These are phyloP conservation scores for Xylaria intraflava DNA, from an alignment of 495 filamentous ascomycete species.

Conservation along the genomic window DNA sequence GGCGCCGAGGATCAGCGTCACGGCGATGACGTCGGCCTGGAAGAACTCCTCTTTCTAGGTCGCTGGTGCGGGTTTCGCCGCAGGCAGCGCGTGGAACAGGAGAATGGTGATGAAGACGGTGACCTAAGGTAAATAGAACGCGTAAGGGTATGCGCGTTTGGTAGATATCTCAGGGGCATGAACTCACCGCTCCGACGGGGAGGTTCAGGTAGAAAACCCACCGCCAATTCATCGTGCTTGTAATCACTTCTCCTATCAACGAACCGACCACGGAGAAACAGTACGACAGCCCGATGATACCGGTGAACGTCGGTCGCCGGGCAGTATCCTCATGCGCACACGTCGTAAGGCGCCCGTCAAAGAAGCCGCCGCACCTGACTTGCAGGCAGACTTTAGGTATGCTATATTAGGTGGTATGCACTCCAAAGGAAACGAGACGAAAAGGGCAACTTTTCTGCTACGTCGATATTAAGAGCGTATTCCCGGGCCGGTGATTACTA, in stretches of 20 bases:
- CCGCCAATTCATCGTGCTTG: slow-evolving; percentile 53
- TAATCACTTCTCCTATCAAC: slow-evolving; percentile 54
- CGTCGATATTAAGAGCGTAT: too few species aligned
- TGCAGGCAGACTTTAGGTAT: too few species aligned
- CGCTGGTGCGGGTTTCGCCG: slow-evolving; percentile 23
- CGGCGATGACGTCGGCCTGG: slow-evolving; percentile 26
- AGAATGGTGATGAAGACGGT: slow-evolving; percentile 44
- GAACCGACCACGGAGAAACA: slow-evolving; percentile 39
- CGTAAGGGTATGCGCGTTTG: too few species aligned
- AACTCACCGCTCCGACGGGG: slow-evolving; percentile 43
- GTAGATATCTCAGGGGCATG: too few species aligned
- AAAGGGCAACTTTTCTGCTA: too few species aligned
- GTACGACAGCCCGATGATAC: slow-evolving; percentile 34
- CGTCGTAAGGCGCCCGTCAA: too few species aligned
- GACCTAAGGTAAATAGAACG: slow-evolving; percentile 15
- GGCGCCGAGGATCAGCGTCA: slow-evolving; percentile 37
- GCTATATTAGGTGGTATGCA: too few species aligned
- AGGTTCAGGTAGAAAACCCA: slow-evolving; percentile 61
- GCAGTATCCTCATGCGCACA: too few species aligned
- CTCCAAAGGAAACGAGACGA: too few species aligned
- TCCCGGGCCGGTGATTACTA: too few species aligned
- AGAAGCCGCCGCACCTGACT: too few species aligned
- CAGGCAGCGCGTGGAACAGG: slow-evolving; percentile 44
- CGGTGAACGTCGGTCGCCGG: slow-evolving; percentile 32
- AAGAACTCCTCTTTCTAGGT: slow-evolving; percentile 33